Base-by-base conservation (phyloP, 2,329 filamentous ascomycete genomes). In the Colletotrichum paranaense region DNA sequence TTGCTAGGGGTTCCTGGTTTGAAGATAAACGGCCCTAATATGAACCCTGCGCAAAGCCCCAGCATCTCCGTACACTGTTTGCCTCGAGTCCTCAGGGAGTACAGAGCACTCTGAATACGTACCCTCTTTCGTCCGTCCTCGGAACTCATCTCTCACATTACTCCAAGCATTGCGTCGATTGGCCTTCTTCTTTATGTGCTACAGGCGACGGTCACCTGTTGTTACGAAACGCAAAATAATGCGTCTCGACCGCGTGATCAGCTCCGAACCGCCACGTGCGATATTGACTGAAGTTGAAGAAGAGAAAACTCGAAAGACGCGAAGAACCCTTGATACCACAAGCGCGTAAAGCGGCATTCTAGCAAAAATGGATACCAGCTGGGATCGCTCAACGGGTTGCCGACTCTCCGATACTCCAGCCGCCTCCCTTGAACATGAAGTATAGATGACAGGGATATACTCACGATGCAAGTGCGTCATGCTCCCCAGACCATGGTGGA, bases 21-120 rank as follows among this genome's bases (percentile, higher is more conserved):
- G 26, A 35, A 46, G 62, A 70, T 60, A 70, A 66, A 73, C 71
- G 67, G 71, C 60, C 67, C 71, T 70, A 73, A 70, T 70, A 46
- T 70, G 67, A 67, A 73, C 67, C 67, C 60, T 66, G 60, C 60
- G 62, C 67, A 32, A 53, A 55, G 46, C 46, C 14, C 46, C 52
- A 52, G 52, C 42, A 42, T 42, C 32, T 35, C 32, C 32, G 32
- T 42, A 42, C 16, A 57, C 69, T 26, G 46, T 38, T 62, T 22
- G 24, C 28, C 49, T 52, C 62, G 68, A 67, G 38, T 19, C 56
- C 35, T 60, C 62, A 30, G 19, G 46, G 11, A 35, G 32, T 35
- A n/a, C 42, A 22, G 42, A 49, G 42, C 9, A 49, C 42, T 22
- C 42, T 49, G 8, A 4, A 22, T 64, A 63, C 65, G 52, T 68